A percentile compares a stretch with the other conserved stretches of the same genome.
Evolutionary conservation across 2,329 filamentous ascomycete species (phyloP).

Genomic region (Lachnellula hyalina): DNA sequence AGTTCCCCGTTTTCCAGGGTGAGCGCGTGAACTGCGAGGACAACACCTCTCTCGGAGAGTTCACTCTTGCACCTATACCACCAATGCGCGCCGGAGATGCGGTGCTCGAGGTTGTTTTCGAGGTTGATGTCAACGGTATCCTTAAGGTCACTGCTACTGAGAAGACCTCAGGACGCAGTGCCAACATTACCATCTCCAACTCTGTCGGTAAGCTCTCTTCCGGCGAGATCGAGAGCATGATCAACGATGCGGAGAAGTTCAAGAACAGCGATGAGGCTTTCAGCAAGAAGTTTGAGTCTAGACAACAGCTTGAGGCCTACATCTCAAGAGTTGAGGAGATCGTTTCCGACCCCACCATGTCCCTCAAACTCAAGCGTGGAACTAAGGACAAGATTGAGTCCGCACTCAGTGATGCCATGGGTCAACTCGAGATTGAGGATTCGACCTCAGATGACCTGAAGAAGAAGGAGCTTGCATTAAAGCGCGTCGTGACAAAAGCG

Average conservation of each 20-base stretch:
- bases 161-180: conserved; percentile 95
- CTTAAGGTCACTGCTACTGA: conserved; percentile 98
- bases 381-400: conserved; percentile 99
- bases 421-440: conserved; percentile 92
- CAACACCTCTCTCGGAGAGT: conserved; percentile 97
- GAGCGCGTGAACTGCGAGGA: conserved; percentile 98
- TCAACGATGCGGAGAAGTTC: conserved; percentile 95
- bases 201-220: conserved; percentile 97
- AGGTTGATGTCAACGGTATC: conserved; percentile 99
- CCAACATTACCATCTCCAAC: conserved; percentile 99
- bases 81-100: conserved; percentile 84
- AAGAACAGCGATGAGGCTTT: conserved; percentile 97
- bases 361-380: conserved; percentile 95
- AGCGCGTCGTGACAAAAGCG: conserved; percentile 95
- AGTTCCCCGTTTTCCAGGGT: conserved; percentile 93
- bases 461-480: conserved; percentile 99
- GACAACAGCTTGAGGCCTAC: conserved; percentile 99
- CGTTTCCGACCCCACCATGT: conserved; percentile 91
- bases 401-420: conserved; percentile 95
- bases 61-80: conserved; percentile 78
- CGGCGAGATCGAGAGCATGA: conserved; percentile 95
- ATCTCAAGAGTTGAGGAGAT: conserved; percentile 99
- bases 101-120: conserved; percentile 95
- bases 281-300: conserved; percentile 98
- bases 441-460: conserved; percentile 88